These are phyloP conservation scores for Hypoxylon cercidicola DNA, from an alignment of 495 filamentous ascomycete genomes.

Conservation along the genomic window DNA sequence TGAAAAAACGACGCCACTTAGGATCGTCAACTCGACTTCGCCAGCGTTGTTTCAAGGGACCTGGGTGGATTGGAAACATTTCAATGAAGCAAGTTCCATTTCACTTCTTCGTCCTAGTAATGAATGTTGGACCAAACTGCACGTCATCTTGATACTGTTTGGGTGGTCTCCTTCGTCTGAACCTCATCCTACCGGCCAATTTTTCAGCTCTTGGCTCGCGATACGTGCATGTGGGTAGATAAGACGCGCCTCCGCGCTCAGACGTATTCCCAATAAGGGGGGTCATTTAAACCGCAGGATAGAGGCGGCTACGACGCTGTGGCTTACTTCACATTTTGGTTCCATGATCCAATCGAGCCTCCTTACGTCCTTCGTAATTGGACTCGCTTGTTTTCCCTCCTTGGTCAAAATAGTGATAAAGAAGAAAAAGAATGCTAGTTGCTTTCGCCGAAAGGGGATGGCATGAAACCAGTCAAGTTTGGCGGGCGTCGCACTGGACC, in stretches of 20 bases:
- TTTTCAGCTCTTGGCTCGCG: background rate
- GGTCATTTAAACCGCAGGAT: too few relatives aligned
- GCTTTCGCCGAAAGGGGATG: slow-evolving; percentile 21
- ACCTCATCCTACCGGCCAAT: background rate
- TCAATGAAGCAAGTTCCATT: slow-evolving; percentile 12
- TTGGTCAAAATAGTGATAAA: slow-evolving; percentile 10
- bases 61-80: slow-evolving; percentile 27
- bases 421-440: background rate
- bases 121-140: background rate
- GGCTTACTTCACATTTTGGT: background rate
- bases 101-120: background rate
- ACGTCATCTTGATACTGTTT: background rate
- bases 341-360: slow-evolving; percentile 6
- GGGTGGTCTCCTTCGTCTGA: background rate
- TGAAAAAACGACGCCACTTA: too few relatives aligned
- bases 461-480: slow-evolving; percentile 47
- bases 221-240: background rate
- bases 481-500: slow-evolving; percentile 42
- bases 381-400: slow-evolving; percentile 18
- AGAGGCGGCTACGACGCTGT: background rate
- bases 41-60: slow-evolving; percentile 16
- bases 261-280: slow-evolving; percentile 1
- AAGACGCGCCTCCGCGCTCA: slow-evolving; percentile 9
- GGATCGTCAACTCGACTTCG: background rate
- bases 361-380: slow-evolving; percentile 1